Base-by-base conservation (phyloP, 2,329 filamentous ascomycete genomes). In the Diplodia sapinea region DNA sequence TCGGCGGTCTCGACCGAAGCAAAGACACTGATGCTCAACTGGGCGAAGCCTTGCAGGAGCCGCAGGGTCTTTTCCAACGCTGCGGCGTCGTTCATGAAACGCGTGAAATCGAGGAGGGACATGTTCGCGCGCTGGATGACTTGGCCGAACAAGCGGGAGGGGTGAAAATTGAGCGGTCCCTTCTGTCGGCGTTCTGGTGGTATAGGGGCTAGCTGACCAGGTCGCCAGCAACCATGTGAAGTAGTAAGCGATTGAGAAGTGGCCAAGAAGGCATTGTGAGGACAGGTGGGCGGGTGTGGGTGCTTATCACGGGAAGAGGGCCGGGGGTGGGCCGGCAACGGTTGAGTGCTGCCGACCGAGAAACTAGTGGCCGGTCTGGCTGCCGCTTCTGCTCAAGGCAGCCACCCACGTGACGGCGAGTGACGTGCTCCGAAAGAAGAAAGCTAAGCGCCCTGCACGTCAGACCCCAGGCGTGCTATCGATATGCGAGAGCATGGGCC, bases 1-100 rank as follows among this genome's bases (percentile, higher is more conserved):
- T 63, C 59, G 11, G 20, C 59, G 12, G 29, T 63, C 29, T 51
- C 29, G 29, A 51, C 59, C 13, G 57, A 26, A 7, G 57, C 66
- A 20, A 68, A 57, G 11, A 68, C 29, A 51, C 66, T 68, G 38
- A 59, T 43, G 38, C 29, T 61, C 31, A 68, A 59, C 29, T 68
- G 66, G 23, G 66, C 51, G 31, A 68, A 26, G 50, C 66, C 66
- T 33, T 68, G 66, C 51, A 68, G 43, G 2, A 63, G 38, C 11
- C 59, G 57, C 36, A 68, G 40, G 11, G 59, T 50, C 51, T 68
- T 68, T 20, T 68, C 66, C 36, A 68, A 52, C 12, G 57, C 66
- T 2, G 66, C 66, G 29, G 66, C 66, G 51, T 68, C 59, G 57
- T 68, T 68, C 57, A 68, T 64, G 51, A 68, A 68, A 23, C 54